phyloP scores from a whole-genome alignment of 805 yeast species.

The Candida schatavii region DNA sequence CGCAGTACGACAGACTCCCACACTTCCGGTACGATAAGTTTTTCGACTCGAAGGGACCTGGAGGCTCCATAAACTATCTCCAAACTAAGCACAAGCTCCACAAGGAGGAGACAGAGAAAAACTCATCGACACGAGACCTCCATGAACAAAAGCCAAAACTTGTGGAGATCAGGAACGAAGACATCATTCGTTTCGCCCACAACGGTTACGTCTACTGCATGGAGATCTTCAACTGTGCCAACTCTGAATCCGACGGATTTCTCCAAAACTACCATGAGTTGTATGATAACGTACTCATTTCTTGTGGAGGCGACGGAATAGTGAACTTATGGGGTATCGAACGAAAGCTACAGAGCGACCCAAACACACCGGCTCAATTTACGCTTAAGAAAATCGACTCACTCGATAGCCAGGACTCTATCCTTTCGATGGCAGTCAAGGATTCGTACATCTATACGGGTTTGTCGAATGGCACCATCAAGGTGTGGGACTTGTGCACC shows the following conservation, averaged over 20 bases:
- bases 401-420: conserved; percentile 64
- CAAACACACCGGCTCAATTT: conserved; percentile 6
- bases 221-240: conserved; percentile 23
- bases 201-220: conserved; percentile 84
- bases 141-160: conserved; percentile 24
- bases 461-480: conserved; percentile 66
- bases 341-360: too few relatives aligned
- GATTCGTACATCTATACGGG: conserved; percentile 83
- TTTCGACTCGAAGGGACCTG: conserved; percentile 87
- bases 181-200: conserved; percentile 80
- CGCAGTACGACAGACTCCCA: conserved; percentile 30
- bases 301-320: conserved; percentile 89
- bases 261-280: conserved; percentile 12
- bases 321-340: conserved; percentile 79
- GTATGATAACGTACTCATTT: conserved; percentile 21
- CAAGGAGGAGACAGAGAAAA: conserved; percentile 11
- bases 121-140: conserved; percentile 3
- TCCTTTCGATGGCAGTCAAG: conserved; percentile 63
- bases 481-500: conserved; percentile 85
- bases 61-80: conserved; percentile 46
- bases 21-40: conserved; percentile 75
- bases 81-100: conserved; percentile 26
- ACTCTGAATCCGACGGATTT: conserved; percentile 14
- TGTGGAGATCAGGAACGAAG: conserved; percentile 64
- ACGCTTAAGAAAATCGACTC: conserved; percentile 23